Evolutionary conservation across 768 basidiomycete species (phyloP).

Genomic region (Clathrus columnatus): DNA sequence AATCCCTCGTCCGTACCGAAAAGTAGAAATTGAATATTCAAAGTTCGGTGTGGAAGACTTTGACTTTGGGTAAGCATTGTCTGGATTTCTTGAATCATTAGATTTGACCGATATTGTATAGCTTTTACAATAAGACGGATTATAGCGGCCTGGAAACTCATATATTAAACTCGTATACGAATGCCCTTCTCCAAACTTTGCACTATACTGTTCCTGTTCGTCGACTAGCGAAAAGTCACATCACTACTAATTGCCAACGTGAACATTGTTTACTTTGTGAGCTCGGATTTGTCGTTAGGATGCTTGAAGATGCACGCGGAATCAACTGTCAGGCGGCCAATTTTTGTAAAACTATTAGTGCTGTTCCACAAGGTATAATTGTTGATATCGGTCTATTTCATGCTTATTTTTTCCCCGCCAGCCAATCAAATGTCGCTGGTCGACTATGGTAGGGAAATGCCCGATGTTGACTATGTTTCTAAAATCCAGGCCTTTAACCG

Average conservation of each 20-base stretch:
- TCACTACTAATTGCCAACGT: constrained; percentile 74
- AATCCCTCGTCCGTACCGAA: constrained; percentile 75
- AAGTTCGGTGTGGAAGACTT: constrained; percentile 99
- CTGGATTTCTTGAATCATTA: background rate
- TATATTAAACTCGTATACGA: constrained; percentile 95
- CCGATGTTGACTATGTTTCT: constrained; percentile 70
- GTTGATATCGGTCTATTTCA: constrained; percentile 4
- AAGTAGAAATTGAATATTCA: constrained; percentile 96
- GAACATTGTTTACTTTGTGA: constrained; percentile 96
- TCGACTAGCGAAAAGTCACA: constrained; percentile 81
- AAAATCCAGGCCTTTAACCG: constrained; percentile 95
- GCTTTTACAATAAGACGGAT: constrained; percentile 88
- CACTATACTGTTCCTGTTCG: constrained; percentile 77
- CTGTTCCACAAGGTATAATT: constrained; percentile 69
- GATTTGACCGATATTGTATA: constrained; percentile 21
- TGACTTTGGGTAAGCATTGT: constrained; percentile 72
- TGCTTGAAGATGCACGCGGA: constrained; percentile 92
- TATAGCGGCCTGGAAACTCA: constrained; percentile 94
- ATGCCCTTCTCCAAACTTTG: constrained; percentile 81
- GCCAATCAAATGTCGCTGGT: constrained; percentile 47
- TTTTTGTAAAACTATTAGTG: constrained; percentile 89
- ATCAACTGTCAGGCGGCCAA: constrained; percentile 96
- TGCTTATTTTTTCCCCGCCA: background rate
- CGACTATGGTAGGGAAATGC: constrained; percentile 73
- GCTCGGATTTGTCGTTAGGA: constrained; percentile 85